Evolutionary conservation across 495 filamentous ascomycete species (phyloP), one percentile per base, ranked within the genome.

Genomic region (Cercophora scortea): DNA sequence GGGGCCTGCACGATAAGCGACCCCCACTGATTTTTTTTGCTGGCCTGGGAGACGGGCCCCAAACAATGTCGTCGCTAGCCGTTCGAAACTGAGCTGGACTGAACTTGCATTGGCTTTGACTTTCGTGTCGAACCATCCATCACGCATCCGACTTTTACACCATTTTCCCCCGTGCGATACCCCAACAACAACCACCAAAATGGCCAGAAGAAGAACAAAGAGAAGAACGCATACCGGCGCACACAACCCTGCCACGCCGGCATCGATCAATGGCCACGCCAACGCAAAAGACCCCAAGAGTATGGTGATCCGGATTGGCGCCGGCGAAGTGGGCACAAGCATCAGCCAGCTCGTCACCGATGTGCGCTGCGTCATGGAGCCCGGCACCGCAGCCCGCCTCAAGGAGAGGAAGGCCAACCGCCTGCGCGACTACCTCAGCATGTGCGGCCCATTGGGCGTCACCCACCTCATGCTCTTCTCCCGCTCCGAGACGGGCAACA

Each of bases 281-380:
- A 67, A 77, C 42, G 72, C 77, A 15, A 80, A 80, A 52, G 78
- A 81, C 47, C 93, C 93, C 13, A 96, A 95, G 76, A 91, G 86
- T 61, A 97, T 99, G 94, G 93, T 99, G 49, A 94, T 99, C 69
- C 85, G 93, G 58, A 90, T 96, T 49, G 93, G 94, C 60, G 93
- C 89, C 63, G 86, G 89, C 57, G 89, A 96, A 63, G 89, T 97
- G 34, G 93, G 93, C 53, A 82, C 88, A 49, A 94, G 87, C 70
- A 78, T 99, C 53, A 92, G 82, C 62, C 91, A 96, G 68, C 73
- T 99, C 51, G 93, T 92, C 5, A 85, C 87, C 57, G 93, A 99
- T 74, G 88, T 96, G 18, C 82, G 93, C 49, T 73, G 75, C 15
- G 91, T 97, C 75, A 94, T 99, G 90, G 90, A 97, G 66, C 93